phyloP scores from a whole-genome alignment of 805 yeast genomes.

The Kodamaea nitidulidarum region DNA sequence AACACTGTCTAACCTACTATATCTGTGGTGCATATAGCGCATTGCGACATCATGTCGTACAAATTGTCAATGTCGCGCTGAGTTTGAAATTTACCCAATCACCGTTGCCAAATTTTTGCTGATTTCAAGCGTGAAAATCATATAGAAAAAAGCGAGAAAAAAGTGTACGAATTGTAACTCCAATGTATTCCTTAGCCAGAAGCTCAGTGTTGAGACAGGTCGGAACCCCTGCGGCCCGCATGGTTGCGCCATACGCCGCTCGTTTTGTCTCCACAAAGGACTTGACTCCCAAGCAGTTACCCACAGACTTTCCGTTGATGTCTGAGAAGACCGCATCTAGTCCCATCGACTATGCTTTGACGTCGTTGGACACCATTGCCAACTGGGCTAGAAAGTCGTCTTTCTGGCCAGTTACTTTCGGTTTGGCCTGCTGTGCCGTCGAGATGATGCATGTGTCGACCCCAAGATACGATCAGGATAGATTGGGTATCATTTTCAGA shows the following conservation, averaged over 20 bases:
- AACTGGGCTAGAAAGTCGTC: slow-evolving; percentile 91
- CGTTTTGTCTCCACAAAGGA: slow-evolving; percentile 37
- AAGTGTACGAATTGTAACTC: slow-evolving; percentile 1
- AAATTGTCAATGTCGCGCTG: neutral
- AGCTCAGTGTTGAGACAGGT: slow-evolving; percentile 20
- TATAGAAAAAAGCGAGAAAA: slow-evolving; percentile 13
- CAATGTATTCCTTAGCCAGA: slow-evolving; percentile 28
- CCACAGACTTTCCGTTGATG: slow-evolving; percentile 68
- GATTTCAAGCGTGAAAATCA: slow-evolving; percentile 18
- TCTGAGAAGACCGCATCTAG: slow-evolving; percentile 51
- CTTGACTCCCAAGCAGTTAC: slow-evolving; percentile 50
- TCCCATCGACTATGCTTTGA: slow-evolving; percentile 74
- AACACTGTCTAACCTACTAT: too few relatives aligned
- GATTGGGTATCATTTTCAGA: slow-evolving; percentile 88
- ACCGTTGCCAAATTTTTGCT: slow-evolving; percentile 31
- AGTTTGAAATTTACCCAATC: slow-evolving; percentile 24
- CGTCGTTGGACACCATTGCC: slow-evolving; percentile 76
- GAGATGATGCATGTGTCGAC: slow-evolving; percentile 94
- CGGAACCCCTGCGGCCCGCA: slow-evolving; percentile 13
- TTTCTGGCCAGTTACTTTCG: slow-evolving; percentile 91
- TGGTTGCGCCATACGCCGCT: slow-evolving; percentile 13
- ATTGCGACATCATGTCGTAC: too few relatives aligned
- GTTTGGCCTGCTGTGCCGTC: slow-evolving; percentile 90
- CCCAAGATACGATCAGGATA: slow-evolving; percentile 88
- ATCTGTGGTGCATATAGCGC: too few relatives aligned